Conservation (phyloP, 2,329 filamentous ascomycete genomes). For the Aspergillus flavus region DNA sequence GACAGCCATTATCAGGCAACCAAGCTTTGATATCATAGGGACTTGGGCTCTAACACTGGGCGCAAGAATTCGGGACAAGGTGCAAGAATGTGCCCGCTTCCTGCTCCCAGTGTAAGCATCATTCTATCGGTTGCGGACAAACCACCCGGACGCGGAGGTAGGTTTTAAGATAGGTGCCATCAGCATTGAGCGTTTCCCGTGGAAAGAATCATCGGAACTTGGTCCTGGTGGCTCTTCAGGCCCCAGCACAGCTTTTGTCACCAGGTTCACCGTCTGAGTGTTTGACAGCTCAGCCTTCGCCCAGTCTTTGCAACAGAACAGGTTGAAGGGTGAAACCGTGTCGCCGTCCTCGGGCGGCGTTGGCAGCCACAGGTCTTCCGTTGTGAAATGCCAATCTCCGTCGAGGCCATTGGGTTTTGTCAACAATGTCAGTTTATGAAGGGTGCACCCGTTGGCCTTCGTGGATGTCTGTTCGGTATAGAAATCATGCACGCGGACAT, state of each 20-base stretch:
- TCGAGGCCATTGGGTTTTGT: constrained; percentile 13
- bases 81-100: not conserved
- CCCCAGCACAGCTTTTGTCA: not conserved
- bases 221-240: not conserved
- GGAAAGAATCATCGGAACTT: not conserved
- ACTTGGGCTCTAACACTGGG: not conserved
- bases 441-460: not conserved
- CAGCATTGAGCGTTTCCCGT: not conserved
- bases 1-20: not conserved
- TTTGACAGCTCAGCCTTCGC: not conserved
- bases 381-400: constrained; percentile 5
- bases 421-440: constrained; percentile 14
- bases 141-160: not conserved
- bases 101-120: not conserved
- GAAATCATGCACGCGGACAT: constrained; percentile 19
- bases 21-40: not conserved
- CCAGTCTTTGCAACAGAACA: not conserved
- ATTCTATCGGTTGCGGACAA: not conserved
- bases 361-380: constrained; percentile 10
- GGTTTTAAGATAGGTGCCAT: not conserved
- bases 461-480: not conserved
- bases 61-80: not conserved
- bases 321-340: not conserved
- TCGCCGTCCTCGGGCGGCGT: not conserved
- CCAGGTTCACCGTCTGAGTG: not conserved